Percentiles rank a stretch among this genome's conserved stretches.
phyloP scores from a whole-genome alignment of 2,329 filamentous ascomycete species.

The Fusarium chlamydosporum region DNA sequence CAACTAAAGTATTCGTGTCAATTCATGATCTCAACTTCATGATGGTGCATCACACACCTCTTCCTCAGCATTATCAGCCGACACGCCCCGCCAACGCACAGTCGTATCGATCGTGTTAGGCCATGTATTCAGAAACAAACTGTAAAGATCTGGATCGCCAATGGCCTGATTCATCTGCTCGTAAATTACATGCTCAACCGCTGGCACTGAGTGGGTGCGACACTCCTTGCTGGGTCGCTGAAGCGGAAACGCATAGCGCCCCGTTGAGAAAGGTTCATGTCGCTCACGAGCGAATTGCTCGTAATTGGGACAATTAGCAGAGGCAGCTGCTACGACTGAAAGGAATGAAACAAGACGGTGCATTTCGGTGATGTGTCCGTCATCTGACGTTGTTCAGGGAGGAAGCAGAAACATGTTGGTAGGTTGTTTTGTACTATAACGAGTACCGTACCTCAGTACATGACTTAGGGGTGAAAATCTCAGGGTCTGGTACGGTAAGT shows the following conservation, averaged over 20 bases:
- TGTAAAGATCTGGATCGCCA: conserved; percentile 80
- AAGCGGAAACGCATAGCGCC: conserved; percentile 81
- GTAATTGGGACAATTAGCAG: conserved; percentile 55
- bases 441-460: background rate
- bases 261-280: conserved; percentile 82
- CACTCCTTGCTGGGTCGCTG: conserved; percentile 83
- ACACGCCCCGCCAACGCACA: conserved; percentile 75
- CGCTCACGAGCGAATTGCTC: conserved; percentile 54
- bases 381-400: conserved; percentile 18
- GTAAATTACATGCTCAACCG: conserved; percentile 80
- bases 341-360: conserved; percentile 13
- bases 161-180: conserved; percentile 76
- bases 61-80: conserved; percentile 69
- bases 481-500: conserved; percentile 9
- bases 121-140: conserved; percentile 79
- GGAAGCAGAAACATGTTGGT: conserved; percentile 23
- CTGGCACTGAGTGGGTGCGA: conserved; percentile 82
- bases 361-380: conserved; percentile 27
- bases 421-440: conserved; percentile 2
- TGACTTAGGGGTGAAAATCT: conserved; percentile 7
- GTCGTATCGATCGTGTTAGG: conserved; percentile 83
- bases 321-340: conserved; percentile 40
- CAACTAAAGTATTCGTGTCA: conserved; percentile 61
- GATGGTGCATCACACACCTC: conserved; percentile 58
- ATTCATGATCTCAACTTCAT: background rate